phyloP scores from a whole-genome alignment of 129 eudicot species.

The Helianthus tuberosus region DNA sequence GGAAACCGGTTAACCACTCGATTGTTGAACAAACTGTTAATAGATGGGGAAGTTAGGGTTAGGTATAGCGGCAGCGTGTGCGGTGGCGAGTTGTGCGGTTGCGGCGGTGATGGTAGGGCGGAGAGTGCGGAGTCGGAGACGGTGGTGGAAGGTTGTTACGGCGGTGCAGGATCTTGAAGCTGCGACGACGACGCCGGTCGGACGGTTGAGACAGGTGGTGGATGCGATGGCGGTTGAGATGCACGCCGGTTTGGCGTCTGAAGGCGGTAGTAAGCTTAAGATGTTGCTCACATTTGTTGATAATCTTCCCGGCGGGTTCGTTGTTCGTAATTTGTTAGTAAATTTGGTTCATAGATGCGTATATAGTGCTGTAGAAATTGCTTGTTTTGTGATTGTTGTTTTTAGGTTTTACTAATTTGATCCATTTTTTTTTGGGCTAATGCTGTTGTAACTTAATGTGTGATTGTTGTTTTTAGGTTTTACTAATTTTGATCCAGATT shows the following conservation, averaged over 20 bases:
- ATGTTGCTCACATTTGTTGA: slow-evolving; percentile 90
- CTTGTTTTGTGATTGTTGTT: no score
- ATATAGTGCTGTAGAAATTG: not conserved
- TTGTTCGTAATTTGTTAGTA: slow-evolving; percentile 41
- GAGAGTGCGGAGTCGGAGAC: slow-evolving; percentile 65
- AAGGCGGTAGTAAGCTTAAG: slow-evolving; percentile 94
- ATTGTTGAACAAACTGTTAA: no score
- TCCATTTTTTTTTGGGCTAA: not conserved
- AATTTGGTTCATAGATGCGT: not conserved
- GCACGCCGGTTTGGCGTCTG: slow-evolving; percentile 97
- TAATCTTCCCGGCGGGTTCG: slow-evolving; percentile 81
- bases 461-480: not conserved
- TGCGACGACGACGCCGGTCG: slow-evolving; percentile 56
- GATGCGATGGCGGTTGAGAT: slow-evolving; percentile 99
- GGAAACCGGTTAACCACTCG: no score
- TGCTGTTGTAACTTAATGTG: slow-evolving; percentile 7
- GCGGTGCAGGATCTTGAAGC: slow-evolving; percentile 72
- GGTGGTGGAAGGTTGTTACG: slow-evolving; percentile 74
- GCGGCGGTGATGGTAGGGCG: slow-evolving; percentile 79
- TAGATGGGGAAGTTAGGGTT: no score
- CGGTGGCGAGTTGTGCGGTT: no score
- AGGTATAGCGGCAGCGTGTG: no score
- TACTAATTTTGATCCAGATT: no score
- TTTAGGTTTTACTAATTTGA: no score
- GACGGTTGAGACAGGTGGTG: slow-evolving; percentile 77